A percentile compares a stretch with the other conserved stretches of the same genome.
phyloP scores from a whole-genome alignment of 345 rosid species.

The Theobroma cacao region DNA sequence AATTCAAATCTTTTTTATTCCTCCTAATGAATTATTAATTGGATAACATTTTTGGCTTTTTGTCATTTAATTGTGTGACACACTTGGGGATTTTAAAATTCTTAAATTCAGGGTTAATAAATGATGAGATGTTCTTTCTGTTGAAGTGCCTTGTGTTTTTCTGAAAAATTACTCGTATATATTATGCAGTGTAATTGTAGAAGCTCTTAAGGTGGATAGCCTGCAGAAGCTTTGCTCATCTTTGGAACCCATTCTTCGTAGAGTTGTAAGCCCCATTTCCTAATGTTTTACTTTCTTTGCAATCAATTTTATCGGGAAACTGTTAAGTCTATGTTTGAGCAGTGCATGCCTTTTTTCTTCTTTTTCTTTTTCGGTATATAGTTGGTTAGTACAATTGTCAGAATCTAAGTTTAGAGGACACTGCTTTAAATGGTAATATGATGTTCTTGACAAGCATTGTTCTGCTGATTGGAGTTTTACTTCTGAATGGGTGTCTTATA shows the following conservation, averaged over 20 bases:
- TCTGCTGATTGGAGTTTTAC: not conserved
- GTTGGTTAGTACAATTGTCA: not conserved
- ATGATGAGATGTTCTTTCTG: not conserved
- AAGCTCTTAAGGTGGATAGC: constrained; percentile 95
- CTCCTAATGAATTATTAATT: not conserved
- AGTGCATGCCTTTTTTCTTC: not conserved
- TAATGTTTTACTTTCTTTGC: not conserved
- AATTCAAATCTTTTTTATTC: not conserved
- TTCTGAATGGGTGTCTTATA: not conserved
- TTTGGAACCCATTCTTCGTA: constrained; percentile 92
- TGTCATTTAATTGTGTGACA: not conserved
- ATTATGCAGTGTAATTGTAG: constrained; percentile 78
- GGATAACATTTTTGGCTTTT: not conserved
- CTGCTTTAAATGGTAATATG: not conserved
- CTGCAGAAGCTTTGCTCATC: constrained; percentile 97
- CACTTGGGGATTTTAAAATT: not conserved
- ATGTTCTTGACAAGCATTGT: not conserved
- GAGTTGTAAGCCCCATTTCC: constrained; percentile 69
- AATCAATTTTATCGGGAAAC: not conserved
- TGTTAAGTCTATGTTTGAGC: not conserved
- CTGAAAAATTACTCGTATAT: not conserved
- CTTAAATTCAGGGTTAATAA: not conserved
- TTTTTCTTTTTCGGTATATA: not conserved
- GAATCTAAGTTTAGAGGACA: not conserved
- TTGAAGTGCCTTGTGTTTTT: not conserved